A percentile compares a stretch with the other conserved stretches of the same genome.
phyloP scores from a whole-genome alignment of 2,329 filamentous ascomycete genomes.

The Colletotrichum destructivum region DNA sequence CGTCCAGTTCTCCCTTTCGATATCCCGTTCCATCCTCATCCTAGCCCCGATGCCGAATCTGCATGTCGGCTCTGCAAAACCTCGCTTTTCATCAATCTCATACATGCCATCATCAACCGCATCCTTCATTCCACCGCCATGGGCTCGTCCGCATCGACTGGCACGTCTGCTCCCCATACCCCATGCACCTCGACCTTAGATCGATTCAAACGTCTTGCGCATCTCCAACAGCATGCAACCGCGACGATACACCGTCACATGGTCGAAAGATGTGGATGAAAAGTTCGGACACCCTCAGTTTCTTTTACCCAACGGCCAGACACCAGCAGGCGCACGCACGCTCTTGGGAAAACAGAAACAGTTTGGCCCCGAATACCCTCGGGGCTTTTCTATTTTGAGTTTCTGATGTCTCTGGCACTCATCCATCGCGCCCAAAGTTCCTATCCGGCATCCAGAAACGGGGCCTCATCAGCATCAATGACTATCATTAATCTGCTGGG shows the following conservation, averaged over 20 bases:
- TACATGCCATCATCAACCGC: not conserved
- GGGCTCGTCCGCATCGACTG: not conserved
- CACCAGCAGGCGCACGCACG: conserved; percentile 3
- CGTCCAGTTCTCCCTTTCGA: conserved; percentile 17
- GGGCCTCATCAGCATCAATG: conserved; percentile 14
- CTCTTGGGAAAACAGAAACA: conserved; percentile 3
- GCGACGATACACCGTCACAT: not conserved
- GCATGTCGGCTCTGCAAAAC: too few species aligned
- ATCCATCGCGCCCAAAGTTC: conserved; percentile 24
- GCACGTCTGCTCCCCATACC: not conserved
- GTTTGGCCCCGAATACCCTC: conserved; percentile 21
- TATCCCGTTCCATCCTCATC: conserved; percentile 5
- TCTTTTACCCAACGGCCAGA: conserved; percentile 1
- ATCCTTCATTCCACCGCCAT: not conserved
- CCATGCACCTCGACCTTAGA: not conserved
- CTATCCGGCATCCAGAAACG: conserved; percentile 26
- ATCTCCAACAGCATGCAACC: not conserved
- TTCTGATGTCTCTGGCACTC: conserved; percentile 28
- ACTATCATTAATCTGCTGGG: conserved; percentile 6
- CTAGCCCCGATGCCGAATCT: not conserved
- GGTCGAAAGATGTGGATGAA: not conserved
- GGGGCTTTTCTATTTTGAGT: conserved; percentile 39
- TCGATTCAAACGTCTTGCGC: not conserved
- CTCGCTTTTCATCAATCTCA: not conserved
- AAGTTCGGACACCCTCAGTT: conserved; percentile 5